Evolutionary conservation across 352 stramenopile species (phyloP), one percentile per base, ranked within the genome.

Genomic region (Globisporangium cylindrosporum): DNA sequence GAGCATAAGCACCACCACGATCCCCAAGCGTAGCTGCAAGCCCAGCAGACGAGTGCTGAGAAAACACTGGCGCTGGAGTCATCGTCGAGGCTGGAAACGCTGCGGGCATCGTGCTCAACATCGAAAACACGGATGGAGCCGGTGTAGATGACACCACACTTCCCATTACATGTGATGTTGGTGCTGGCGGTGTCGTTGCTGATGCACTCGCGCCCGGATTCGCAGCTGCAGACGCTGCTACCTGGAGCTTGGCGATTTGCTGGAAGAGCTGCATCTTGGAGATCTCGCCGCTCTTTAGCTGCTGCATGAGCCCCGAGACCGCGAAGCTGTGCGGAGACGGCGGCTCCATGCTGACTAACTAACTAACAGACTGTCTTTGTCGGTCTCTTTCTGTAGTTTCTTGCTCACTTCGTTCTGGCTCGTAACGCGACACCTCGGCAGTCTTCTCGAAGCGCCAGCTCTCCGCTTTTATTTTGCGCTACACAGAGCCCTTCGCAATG

Each of bases 201-300:
- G 68, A 56, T 60, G 65, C 43, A 60, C 68, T 25, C 4, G 59
- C 66, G 6, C 29, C 29, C 9, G 55, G 22, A n/a, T 8, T 48
- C 10, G 55, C 22, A 12, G 64, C n/a, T 48, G 41, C 41, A 4
- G 41, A 48, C 7, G 41, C 15, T 25, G 60, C 41, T 0, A 70
- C 67, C 69, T 92, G 85, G 4, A 94, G 84, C 67, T 82, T 86
- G 27, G 87, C 87, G 27, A 94, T 84, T 64, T 92, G 80, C 70
- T 93, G 82, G 73, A 94, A 94, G 57, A 94, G 77, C 70, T 94
- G 80, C 78, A 91, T 90, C 66, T 92, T 93, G 48, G 85, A 90
- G 72, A 94, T 94, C 64, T 92, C 84, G 24, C 87, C 87, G 62
- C 70, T 89, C 70, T 94, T 94, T 41, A 94, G 79, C 71, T 93